phyloP scores from a whole-genome alignment of 1,284 basidiomycete species.

The Fomitopsis pinicola region DNA sequence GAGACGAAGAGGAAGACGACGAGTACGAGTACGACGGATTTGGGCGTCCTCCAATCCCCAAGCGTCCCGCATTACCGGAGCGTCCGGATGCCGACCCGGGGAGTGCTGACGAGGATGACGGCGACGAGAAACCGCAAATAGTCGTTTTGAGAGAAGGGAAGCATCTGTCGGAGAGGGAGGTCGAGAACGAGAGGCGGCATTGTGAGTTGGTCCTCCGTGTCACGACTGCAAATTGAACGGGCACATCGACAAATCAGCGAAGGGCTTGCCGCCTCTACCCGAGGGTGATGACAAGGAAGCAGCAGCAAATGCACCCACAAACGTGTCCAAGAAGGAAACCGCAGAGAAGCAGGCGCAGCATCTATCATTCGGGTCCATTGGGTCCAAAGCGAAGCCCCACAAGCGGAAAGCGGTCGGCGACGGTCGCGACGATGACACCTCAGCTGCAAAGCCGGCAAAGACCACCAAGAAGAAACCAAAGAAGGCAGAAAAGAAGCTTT shows the following conservation, averaged over 20 bases:
- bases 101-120: constrained; percentile 70
- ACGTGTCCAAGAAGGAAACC: constrained; percentile 2
- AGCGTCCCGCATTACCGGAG: constrained; percentile 66
- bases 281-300: constrained; percentile 20
- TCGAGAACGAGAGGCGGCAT: constrained; percentile 70
- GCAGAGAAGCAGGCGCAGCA: constrained; percentile 17
- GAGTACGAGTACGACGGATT: constrained; percentile 49
- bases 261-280: constrained; percentile 45
- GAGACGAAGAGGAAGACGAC: constrained; percentile 21
- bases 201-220: constrained; percentile 43
- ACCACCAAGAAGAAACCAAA: constrained; percentile 42
- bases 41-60: constrained; percentile 71
- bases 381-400: constrained; percentile 23
- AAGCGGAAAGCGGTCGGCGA: constrained; percentile 41
- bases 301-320: constrained; percentile 5
- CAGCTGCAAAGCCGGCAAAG: constrained; percentile 22
- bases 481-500: constrained; percentile 45
- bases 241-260: constrained; percentile 30
- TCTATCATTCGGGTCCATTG: constrained; percentile 41
- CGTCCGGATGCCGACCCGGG: constrained; percentile 70
- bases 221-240: not conserved
- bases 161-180: constrained; percentile 73
- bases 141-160: constrained; percentile 83
- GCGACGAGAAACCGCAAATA: constrained; percentile 80
- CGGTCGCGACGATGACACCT: constrained; percentile 23